Base-by-base conservation (phyloP, 176 grass and related monocot genomes). In the Oropetium thomaeum region DNA sequence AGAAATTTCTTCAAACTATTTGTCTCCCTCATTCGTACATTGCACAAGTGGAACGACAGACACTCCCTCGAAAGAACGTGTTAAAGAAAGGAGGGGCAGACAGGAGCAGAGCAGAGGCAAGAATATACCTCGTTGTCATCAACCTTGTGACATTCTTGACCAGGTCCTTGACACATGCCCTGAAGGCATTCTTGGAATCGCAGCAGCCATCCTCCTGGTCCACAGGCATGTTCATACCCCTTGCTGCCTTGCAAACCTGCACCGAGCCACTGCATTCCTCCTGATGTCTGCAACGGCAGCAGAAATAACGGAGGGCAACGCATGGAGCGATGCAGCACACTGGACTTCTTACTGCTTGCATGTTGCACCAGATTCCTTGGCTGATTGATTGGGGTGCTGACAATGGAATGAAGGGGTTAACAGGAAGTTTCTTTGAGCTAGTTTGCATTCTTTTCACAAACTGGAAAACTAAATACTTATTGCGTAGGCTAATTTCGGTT, bases 121-220 rank as follows among this genome's bases (percentile, higher is more conserved):
- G 31, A 76, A 43, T 3, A 30, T 27, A 91, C 81, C 84, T 87
- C 81, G 20, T 69, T 69, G 33, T 65, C 70, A 38, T 87, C 84
- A 62, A 91, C 81, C 76, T 79, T 87, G 54, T 81, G 26, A 77
- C 87, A 62, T 91, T 90, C 84, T 81, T 91, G 41, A 87, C 76
- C 42, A 91, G 78, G 19, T 81, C 66, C 3, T 87, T 53, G 65
- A 84, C 71, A 20, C 77, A 71, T 52, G 58, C 57, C 16, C 26
- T 87, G 76, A 87, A 20, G 51, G 59, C 55, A 16, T 5, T 29
- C 65, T 77, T 84, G 1, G 47, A 53, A 34, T 77, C 80, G 4
- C 57, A 40, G 53, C 12, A 11, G 11, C 30, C 15, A 14, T 45
- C 62, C 38, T 40, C 53, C 49, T 52, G 49, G 40, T 33, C 28